Conservation (phyloP, 1,284 basidiomycete species). For the Leccinum huronense region DNA sequence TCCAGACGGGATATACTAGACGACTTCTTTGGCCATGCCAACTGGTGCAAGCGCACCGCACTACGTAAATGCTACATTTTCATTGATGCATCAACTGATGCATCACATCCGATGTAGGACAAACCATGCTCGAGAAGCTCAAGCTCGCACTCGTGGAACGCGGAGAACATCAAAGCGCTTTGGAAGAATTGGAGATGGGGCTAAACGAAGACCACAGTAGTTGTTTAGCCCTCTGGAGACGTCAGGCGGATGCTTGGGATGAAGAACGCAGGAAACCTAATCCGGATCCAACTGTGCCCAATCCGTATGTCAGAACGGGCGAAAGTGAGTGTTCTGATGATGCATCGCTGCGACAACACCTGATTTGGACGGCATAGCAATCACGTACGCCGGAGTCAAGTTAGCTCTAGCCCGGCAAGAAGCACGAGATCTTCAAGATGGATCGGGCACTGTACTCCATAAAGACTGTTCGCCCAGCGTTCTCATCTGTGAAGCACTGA, state of each 20-base stretch:
- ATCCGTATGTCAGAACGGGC: neutral
- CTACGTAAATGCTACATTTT: neutral
- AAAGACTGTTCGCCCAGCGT: constrained; percentile 2
- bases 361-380: neutral
- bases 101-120: neutral
- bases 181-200: constrained; percentile 1
- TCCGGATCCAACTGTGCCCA: constrained; percentile 2
- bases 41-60: constrained; percentile 5
- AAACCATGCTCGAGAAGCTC: constrained; percentile 1
- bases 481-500: neutral
- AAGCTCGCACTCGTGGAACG: neutral
- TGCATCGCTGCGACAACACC: neutral
- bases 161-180: neutral
- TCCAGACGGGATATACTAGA: neutral
- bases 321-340: neutral
- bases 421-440: neutral
- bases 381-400: constrained; percentile 1
- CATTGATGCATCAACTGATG: neutral
- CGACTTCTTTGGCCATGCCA: constrained; percentile 7
- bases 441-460: neutral
- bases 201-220: neutral
- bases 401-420: neutral
- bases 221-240: neutral
- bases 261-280: neutral
- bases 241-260: neutral